Conservation (phyloP, 73 alveolate species). For the Paramecium sonneborni region DNA sequence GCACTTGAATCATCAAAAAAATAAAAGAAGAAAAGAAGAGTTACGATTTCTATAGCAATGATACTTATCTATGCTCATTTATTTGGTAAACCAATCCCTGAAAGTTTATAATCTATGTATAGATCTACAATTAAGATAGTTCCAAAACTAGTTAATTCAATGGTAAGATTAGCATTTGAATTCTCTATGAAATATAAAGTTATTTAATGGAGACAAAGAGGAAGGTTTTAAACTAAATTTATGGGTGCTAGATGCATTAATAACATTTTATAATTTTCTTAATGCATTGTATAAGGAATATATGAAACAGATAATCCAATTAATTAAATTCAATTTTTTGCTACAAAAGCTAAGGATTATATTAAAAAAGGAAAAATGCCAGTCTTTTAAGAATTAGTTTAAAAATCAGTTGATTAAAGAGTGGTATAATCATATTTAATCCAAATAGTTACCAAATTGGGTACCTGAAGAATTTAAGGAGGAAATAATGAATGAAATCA, state of each 20-base stretch:
- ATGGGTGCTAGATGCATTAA: conserved; percentile 52
- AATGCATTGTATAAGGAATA: conserved; percentile 41
- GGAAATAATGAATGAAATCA: not conserved
- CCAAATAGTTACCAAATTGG: conserved; percentile 52
- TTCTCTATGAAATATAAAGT: not conserved
- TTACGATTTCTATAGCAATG: not conserved
- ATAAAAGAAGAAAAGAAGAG: not conserved
- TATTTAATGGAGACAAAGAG: not conserved
- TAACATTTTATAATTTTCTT: not conserved
- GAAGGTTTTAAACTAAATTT: conserved; percentile 6
- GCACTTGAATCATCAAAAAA: not conserved
- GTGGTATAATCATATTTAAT: not conserved
- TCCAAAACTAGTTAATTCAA: conserved; percentile 25
- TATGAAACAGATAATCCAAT: conserved; percentile 36
- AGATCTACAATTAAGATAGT: not conserved
- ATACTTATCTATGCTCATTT: conserved; percentile 31
- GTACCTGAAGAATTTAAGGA: conserved; percentile 51
- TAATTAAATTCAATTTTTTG: not conserved
- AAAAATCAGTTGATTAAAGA: not conserved
- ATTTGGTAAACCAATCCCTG: conserved; percentile 2
- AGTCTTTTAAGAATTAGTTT: conserved; percentile 9
- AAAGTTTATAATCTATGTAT: not conserved
- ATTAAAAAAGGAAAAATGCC: conserved; percentile 32
- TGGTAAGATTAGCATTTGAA: not conserved
- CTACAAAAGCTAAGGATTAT: not conserved